A percentile compares a stretch with the other conserved stretches of the same genome.
These are phyloP conservation scores for Drechslerella dactyloides DNA, from an alignment of 2,329 filamentous ascomycete species.

Conservation along the genomic window DNA sequence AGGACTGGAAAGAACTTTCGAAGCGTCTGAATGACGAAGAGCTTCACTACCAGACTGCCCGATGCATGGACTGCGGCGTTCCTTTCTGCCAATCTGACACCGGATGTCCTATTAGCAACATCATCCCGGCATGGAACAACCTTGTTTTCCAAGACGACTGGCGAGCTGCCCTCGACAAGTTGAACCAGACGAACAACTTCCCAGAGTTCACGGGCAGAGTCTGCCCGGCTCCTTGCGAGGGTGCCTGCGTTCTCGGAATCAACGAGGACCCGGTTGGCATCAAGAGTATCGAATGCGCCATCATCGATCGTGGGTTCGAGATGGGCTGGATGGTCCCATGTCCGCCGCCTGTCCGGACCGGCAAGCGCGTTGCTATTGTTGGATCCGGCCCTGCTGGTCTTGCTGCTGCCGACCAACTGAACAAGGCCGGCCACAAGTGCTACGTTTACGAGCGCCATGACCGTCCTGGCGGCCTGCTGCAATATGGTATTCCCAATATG, in stretches of 20 bases:
- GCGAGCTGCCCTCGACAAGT: slow-evolving; percentile 86
- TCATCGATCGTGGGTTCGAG: slow-evolving; percentile 96
- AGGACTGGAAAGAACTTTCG: slow-evolving; percentile 92
- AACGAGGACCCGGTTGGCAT: slow-evolving; percentile 97
- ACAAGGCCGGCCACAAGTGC: slow-evolving; percentile 85
- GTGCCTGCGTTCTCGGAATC: slow-evolving; percentile 93
- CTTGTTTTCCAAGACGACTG: slow-evolving; percentile 71
- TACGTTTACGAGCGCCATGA: slow-evolving; percentile 94
- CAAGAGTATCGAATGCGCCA: slow-evolving; percentile 97
- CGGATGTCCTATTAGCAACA: slow-evolving; percentile 94
- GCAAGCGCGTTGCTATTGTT: slow-evolving; percentile 86
- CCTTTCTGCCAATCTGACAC: slow-evolving; percentile 97
- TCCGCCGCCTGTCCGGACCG: slow-evolving; percentile 78
- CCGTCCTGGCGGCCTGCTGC: slow-evolving; percentile 85
- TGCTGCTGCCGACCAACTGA: slow-evolving; percentile 88
- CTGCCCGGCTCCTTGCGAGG: slow-evolving; percentile 94
- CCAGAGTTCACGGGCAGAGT: slow-evolving; percentile 97
- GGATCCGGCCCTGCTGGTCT: slow-evolving; percentile 92
- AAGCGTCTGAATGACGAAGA: slow-evolving; percentile 88
- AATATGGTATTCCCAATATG: slow-evolving; percentile 97
- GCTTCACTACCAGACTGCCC: slow-evolving; percentile 93
- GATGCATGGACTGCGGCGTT: slow-evolving; percentile 98
- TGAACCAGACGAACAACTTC: slow-evolving; percentile 98
- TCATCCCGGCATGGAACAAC: slow-evolving; percentile 73
- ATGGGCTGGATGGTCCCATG: slow-evolving; percentile 96